Evolutionary conservation across 257 asterid genomes (phyloP), one percentile per base, ranked within the genome.

Genomic region (Ballota nigra): DNA sequence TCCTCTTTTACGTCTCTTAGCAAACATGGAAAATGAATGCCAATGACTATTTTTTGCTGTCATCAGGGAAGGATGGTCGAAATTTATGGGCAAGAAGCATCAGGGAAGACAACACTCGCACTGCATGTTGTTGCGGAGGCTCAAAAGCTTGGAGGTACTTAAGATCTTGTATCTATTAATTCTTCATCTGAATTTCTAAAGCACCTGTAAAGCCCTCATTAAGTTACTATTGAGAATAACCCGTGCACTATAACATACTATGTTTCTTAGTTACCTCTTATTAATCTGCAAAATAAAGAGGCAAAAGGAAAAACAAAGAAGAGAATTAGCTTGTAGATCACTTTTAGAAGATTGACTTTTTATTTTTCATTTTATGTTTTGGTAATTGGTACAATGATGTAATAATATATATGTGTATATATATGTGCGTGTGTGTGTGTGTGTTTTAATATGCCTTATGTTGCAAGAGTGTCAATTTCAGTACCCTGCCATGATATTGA

Each of bases 101-200:
- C 98, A 6, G 99, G 99, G 71, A 92, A 95, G 96, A 95, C 99
- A 20, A 92, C 98, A 19, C 93, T 95, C 24, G 98, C 99, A 12
- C 82, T 95, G 43, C 98, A 95, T 83, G 86, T 87, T 53, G 82
- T 95, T 79, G 89, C 78, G 84, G 98, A 95, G 87, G 99, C 99
- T 71, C 99, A 95, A 65, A 92, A 86, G 83, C 96, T 85, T 72
- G 98, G 98, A 91, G 99, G 99, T 94, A 69, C 68, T 28, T 33
- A 55, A 8, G 15, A 4, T 55, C 11, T 18, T 4, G 51, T 43
- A 13, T 38, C 45, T 43, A 22, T 15, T 16, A 41, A 18, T 49
- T 47, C 13, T 29, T 71, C 23, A 18, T 18, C 52, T 57, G 70
- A 49, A 13, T 53, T 70, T 24, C 26, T 8, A 11, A 19, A 40